These are phyloP conservation scores for Sporobolomyces phaffii DNA, from an alignment of 768 basidiomycete species.

Conservation along the genomic window DNA sequence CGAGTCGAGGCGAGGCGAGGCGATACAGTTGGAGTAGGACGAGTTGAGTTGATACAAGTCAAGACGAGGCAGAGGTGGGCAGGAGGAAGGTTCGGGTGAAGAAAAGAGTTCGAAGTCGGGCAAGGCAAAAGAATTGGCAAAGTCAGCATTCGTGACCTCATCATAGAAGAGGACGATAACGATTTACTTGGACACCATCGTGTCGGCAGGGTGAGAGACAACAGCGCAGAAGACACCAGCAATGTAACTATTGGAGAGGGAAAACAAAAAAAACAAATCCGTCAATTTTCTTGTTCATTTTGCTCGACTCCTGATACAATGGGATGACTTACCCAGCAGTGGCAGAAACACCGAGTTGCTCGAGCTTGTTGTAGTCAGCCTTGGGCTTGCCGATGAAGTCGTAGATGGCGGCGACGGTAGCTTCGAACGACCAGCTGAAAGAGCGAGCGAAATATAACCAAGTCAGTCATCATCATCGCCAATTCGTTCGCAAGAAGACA, in stretches of 20 bases:
- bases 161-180: too few species aligned
- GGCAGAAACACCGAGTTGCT: constrained; percentile 43
- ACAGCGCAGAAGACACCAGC: constrained; percentile 44
- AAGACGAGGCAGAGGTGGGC: too few species aligned
- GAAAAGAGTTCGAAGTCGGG: too few species aligned
- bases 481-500: too few species aligned
- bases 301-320: too few species aligned
- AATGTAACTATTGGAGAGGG: constrained; percentile 33
- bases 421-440: constrained; percentile 37
- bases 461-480: too few species aligned
- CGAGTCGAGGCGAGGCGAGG: too few species aligned
- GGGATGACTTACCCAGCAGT: constrained; percentile 27
- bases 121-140: too few species aligned
- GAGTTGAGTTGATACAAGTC: too few species aligned
- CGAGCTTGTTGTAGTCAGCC: constrained; percentile 41
- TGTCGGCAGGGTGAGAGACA: constrained; percentile 43
- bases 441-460: not conserved
- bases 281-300: not conserved
- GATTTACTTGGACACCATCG: constrained; percentile 38
- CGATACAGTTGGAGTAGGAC: too few species aligned
- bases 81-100: too few species aligned
- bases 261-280: not conserved
- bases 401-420: constrained; percentile 42
- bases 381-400: constrained; percentile 38
- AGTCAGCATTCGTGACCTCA: too few species aligned